Evolutionary conservation across 2,329 filamentous ascomycete genomes (phyloP), one percentile per base, ranked within the genome.

Genomic region (Paramyrothecium roridum): DNA sequence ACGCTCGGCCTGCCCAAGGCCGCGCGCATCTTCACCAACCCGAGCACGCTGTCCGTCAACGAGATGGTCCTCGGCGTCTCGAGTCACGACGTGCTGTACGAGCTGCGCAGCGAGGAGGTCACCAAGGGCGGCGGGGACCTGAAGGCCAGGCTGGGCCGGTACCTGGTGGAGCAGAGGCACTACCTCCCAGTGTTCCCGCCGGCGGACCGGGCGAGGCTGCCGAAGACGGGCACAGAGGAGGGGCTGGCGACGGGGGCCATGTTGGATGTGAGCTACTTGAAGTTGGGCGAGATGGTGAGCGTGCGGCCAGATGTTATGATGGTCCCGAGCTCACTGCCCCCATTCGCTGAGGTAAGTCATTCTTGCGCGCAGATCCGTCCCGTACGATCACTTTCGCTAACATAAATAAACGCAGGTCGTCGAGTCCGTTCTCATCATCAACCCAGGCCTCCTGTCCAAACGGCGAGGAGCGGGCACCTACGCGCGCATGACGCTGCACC

Each of bases 101-200:
- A 97, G 72, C 75, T 97, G 52, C 82, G 87, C n/a, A 78, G 82
- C 23, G 88, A 93, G 64, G 91, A 96, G 70, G 68, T 85, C 8
- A 59, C 61, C 56, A 61, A 57, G 54, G 64, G 63, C 17, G 55
- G 55, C 2, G 63, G 63, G 3, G 85, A 90, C 61, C 64, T 90
- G 23, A 78, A 93, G 65, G 84, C 86, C 17, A 77, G 93, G n/a
- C 73, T 93, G 49, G 85, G 89, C 7, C 82, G 86, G 20, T 88
- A 95, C 62, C 72, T 99, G 19, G 84, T 99, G 55, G 89, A 96
- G 72, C 95, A 98, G 74, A 80, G 93, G 8, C 92, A 95, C 67
- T 98, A 93, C 72, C 91, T 91, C 65, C 95, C 95, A 0, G 74
- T 98, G 1, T 97, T 93, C 67, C 95, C 95, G 7, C 87, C 93